Evolutionary conservation across 2,329 filamentous ascomycete species (phyloP), one percentile per base, ranked within the genome.

Genomic region (Cercospora sp.): DNA sequence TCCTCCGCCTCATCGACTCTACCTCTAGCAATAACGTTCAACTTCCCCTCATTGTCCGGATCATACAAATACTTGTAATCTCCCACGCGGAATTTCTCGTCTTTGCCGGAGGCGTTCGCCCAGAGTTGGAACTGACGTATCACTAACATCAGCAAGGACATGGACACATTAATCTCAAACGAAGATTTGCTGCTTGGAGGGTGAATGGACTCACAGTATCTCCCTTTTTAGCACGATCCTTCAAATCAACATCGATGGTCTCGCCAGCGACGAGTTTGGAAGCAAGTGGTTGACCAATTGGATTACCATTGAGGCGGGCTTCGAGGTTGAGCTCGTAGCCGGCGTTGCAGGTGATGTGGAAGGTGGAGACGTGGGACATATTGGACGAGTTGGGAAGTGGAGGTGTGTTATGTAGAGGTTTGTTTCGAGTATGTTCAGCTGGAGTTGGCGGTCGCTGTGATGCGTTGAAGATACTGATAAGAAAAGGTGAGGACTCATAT

Each of bases 111-210:
- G 30, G 55, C 55, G 18, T 59, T 59, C 30, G 55, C 55, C 55
- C 55, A 59, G 5, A 59, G 55, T 37, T 59, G 55, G 30, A 59
- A 59, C 55, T 59, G n/a, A n/a, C n/a, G n/a, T n/a, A n/a, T n/a
- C n/a, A n/a, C 12, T 5, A 13, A 6, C 34, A 37, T 37, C 34
- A 37, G 28, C 28, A 8, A 30, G 0, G 28, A 30, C 28, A 30
- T 30, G 7, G 1, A 1, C 7, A 30, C 28, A 30, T 7, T 1
- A 30, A 30, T 1, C 28, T 30, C 28, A 30, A 7, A 30, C 28
- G 28, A 30, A 30, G 28, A n/a, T n/a, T n/a, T n/a, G n/a, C n/a
- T 30, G 28, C 4, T 30, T 7, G 28, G 28, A 30, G 28, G 6
- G 2, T 30, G 28, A 30, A 0, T 8, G 4, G 12, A 37, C 34